A percentile compares a stretch with the other conserved stretches of the same genome.
Conservation (phyloP, 495 filamentous ascomycete genomes). For the Annulohypoxylon stygium region DNA sequence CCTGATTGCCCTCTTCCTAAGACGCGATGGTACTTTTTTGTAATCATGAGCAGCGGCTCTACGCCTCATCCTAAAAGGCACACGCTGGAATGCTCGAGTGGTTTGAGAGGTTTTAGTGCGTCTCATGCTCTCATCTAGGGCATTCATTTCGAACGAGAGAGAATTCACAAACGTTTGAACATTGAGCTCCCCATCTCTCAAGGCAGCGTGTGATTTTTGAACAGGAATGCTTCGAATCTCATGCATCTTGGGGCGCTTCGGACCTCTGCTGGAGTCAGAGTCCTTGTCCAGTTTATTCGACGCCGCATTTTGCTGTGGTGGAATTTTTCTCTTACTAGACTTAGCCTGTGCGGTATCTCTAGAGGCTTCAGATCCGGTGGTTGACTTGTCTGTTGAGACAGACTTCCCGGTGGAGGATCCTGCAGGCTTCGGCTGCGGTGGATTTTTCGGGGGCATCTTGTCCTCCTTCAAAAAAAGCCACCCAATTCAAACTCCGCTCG, state of each 20-base stretch:
- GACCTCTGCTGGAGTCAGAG: slow-evolving; percentile 52
- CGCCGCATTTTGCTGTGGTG: slow-evolving; percentile 29
- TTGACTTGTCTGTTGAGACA: slow-evolving; percentile 18
- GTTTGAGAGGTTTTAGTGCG: slow-evolving; percentile 75
- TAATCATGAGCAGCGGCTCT: slow-evolving; percentile 95
- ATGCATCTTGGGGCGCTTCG: slow-evolving; percentile 72
- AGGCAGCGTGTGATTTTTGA: slow-evolving; percentile 76
- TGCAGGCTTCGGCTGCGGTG: slow-evolving; percentile 30
- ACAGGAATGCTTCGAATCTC: slow-evolving; percentile 79
- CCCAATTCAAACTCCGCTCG: not conserved
- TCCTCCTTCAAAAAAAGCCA: slow-evolving; percentile 18
- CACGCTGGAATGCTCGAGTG: slow-evolving; percentile 86
- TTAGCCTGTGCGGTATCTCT: slow-evolving; percentile 21
- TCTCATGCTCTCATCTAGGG: slow-evolving; percentile 82
- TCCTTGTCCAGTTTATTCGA: slow-evolving; percentile 46
- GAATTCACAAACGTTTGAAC: slow-evolving; percentile 83
- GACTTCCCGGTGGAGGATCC: slow-evolving; percentile 3
- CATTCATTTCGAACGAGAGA: slow-evolving; percentile 88
- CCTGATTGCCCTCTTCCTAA: slow-evolving; percentile 75
- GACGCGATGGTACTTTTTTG: slow-evolving; percentile 85
- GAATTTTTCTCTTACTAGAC: slow-evolving; percentile 46
- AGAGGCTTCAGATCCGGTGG: not conserved
- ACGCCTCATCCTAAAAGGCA: slow-evolving; percentile 85
- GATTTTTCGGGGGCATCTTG: slow-evolving; percentile 44
- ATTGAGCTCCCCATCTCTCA: slow-evolving; percentile 83